Conservation (phyloP, 2,329 filamentous ascomycete genomes). For the Sporothrix protearum region DNA sequence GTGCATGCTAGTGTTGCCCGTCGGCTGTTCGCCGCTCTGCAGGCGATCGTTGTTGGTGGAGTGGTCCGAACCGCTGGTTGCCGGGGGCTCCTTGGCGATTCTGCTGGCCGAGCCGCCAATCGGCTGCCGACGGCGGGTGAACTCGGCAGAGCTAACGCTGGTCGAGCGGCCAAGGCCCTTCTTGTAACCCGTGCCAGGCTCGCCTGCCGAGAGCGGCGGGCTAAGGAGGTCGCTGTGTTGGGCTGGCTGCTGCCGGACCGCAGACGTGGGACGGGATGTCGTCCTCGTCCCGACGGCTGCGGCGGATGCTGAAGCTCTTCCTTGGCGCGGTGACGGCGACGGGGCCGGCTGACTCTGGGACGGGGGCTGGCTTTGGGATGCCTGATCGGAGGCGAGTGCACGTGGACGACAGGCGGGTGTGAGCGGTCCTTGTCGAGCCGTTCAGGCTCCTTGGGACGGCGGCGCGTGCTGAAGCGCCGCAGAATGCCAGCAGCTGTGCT, state of each 20-base stretch:
- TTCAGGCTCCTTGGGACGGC: slow-evolving; percentile 62
- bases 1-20: slow-evolving; percentile 41
- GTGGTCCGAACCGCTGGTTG: slow-evolving; percentile 76
- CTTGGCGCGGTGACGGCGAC: slow-evolving; percentile 58
- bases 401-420: slow-evolving; percentile 68
- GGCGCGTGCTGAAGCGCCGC: slow-evolving; percentile 84
- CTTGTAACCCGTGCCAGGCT: slow-evolving; percentile 53
- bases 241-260: slow-evolving; percentile 59
- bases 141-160: slow-evolving; percentile 85
- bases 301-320: slow-evolving; percentile 84
- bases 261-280: slow-evolving; percentile 45
- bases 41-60: slow-evolving; percentile 57
- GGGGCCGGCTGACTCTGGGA: slow-evolving; percentile 35
- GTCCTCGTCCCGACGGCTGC: slow-evolving; percentile 53
- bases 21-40: slow-evolving; percentile 51
- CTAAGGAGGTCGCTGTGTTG: slow-evolving; percentile 76
- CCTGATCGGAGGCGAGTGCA: slow-evolving; percentile 66
- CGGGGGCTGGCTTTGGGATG: not conserved
- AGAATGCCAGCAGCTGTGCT: slow-evolving; percentile 80
- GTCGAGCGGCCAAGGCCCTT: slow-evolving; percentile 79
- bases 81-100: slow-evolving; percentile 61
- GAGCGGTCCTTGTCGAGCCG: slow-evolving; percentile 61
- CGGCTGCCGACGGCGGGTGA: slow-evolving; percentile 57
- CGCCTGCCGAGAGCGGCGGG: slow-evolving; percentile 63
- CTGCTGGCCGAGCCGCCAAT: slow-evolving; percentile 38